Base-by-base conservation (phyloP, 73 alveolate genomes). In the Paramecium sexaurelia region DNA sequence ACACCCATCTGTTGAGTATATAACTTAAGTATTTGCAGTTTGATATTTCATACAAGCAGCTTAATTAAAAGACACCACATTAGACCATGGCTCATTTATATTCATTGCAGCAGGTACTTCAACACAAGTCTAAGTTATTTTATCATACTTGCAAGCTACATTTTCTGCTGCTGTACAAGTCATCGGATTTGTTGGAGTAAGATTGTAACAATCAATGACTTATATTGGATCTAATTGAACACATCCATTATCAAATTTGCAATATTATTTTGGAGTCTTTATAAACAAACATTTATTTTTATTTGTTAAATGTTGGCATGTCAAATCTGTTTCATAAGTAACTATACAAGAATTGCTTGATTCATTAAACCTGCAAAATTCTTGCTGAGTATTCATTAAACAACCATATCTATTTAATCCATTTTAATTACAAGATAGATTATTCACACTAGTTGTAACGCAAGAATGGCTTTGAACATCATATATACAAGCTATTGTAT, bases 221-320 rank as follows among this genome's bases (percentile, higher is more conserved):
- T 22, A 26, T 10, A 3, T 26, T 29, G 83, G 83, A 11, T 61
- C 47, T 29, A 61, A 32, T 26, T 41, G 0, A 15, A 26, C 11
- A 32, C 83, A 61, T 61, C 47, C 43, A 61, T 61, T 61, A 5
- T 61, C 83, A n/a, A 61, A 61, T 61, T 61, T 61, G 11, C 83
- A 61, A 27, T 61, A 61, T 61, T 61, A 24, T 26, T 61, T 61
- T 13, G 83, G 45, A 19, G 83, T 61, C 47, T 61, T 61, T 29
- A 61, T 61, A 27, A 61, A 61, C 26, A 61, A 13, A 29, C 83
- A 61, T 61, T 61, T 61, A 29, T 61, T 61, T 61, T 24, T 61
- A 61, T 61, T 61, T 7, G 43, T 32, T 1, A 22, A 5, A 6
- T 61, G 83, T 32, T 26, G 43, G 7, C 83, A 61, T 6, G 9